These are phyloP conservation scores for Solioccasus polychromus DNA, from an alignment of 768 basidiomycete genomes.

Conservation along the genomic window DNA sequence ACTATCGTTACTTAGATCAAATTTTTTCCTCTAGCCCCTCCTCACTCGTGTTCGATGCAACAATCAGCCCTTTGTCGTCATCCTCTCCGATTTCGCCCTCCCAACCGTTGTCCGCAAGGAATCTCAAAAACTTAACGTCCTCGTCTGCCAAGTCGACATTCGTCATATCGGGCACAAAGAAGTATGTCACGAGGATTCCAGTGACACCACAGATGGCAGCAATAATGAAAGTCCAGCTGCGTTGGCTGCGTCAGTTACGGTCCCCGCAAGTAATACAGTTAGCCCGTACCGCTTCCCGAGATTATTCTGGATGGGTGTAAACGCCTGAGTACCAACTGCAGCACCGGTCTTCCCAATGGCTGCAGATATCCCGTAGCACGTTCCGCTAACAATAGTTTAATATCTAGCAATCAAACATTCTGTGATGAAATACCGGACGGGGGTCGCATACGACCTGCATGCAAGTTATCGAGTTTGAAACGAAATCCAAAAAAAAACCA, in stretches of 20 bases:
- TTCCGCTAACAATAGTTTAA: conserved; percentile 41
- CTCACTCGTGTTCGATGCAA: conserved; percentile 13
- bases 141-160: conserved; percentile 65
- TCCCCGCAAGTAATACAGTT: neutral
- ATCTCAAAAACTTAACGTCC: conserved; percentile 59
- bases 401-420: neutral
- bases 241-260: neutral
- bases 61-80: conserved; percentile 34
- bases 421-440: conserved; percentile 45
- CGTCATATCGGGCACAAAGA: conserved; percentile 68
- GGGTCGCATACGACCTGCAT: conserved; percentile 57
- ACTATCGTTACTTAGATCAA: neutral
- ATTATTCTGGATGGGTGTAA: conserved; percentile 64
- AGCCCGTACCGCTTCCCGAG: conserved; percentile 57
- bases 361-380: conserved; percentile 67
- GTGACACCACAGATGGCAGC: conserved; percentile 64
- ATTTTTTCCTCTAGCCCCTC: conserved; percentile 12
- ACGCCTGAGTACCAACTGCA: conserved; percentile 67
- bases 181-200: conserved; percentile 64
- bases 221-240: conserved; percentile 66
- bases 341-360: conserved; percentile 71
- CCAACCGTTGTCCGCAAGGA: conserved; percentile 64
- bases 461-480: conserved; percentile 4
- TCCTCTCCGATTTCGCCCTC: conserved; percentile 60
- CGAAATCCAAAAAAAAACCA: conserved; percentile 9